Evolutionary conservation across 495 filamentous ascomycete species (phyloP).

Genomic region (Entonaema liquescens): DNA sequence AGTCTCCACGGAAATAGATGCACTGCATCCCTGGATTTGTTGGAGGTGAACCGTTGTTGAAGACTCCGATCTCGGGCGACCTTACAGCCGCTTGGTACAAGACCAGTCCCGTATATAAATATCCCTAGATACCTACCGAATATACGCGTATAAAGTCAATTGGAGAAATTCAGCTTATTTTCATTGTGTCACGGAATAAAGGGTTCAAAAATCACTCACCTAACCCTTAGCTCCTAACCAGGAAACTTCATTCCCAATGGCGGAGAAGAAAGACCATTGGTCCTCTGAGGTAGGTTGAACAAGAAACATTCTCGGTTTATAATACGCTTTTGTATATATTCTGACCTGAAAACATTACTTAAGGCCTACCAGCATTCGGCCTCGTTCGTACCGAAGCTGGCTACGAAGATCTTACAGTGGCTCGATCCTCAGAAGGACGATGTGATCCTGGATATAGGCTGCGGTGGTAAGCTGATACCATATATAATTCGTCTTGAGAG

Average conservation of each 20-base stretch:
- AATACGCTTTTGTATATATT: background rate
- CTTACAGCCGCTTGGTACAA: background rate
- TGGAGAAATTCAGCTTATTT: background rate
- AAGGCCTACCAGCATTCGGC: slow-evolving; percentile 72
- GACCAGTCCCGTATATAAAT: slow-evolving; percentile 14
- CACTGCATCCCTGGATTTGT: background rate
- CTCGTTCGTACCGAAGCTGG: slow-evolving; percentile 76
- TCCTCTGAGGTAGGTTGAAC: slow-evolving; percentile 58
- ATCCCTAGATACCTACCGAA: background rate
- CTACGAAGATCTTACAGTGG: slow-evolving; percentile 69
- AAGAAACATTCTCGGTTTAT: background rate
- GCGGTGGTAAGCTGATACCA: slow-evolving; percentile 63
- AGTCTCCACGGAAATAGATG: background rate
- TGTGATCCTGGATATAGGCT: slow-evolving; percentile 75
- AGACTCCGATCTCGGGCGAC: slow-evolving; percentile 40
- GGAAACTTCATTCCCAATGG: slow-evolving; percentile 32
- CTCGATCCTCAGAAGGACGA: slow-evolving; percentile 69
- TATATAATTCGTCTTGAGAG: background rate
- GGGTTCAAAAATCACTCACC: background rate
- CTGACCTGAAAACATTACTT: slow-evolving; percentile 6
- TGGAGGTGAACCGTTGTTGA: slow-evolving; percentile 46
- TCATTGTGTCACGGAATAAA: background rate
- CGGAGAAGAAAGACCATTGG: slow-evolving; percentile 64
- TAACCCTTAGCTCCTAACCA: background rate
- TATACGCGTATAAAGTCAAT: background rate